Percentiles rank a stretch among this genome's conserved stretches.
Conservation (phyloP, 2,329 filamentous ascomycete genomes). For the Neonectria neomacrospora region DNA sequence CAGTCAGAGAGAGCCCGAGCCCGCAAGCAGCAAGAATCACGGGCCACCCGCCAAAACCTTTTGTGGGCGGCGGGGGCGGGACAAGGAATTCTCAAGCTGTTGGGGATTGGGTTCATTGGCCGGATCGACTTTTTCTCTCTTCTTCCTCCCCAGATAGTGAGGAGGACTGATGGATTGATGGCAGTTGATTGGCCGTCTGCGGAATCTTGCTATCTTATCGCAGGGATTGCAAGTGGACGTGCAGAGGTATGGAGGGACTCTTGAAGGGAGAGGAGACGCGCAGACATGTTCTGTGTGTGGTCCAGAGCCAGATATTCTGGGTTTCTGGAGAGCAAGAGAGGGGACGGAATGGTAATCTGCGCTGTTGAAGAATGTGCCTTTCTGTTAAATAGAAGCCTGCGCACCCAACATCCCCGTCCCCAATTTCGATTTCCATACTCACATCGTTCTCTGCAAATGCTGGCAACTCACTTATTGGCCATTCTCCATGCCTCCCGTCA, state of each 20-base stretch:
- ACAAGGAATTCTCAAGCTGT: conserved; percentile 17
- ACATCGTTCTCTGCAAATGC: not conserved
- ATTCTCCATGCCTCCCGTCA: conserved; percentile 6
- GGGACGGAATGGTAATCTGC: not conserved
- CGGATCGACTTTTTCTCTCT: conserved; percentile 1
- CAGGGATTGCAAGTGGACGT: not conserved
- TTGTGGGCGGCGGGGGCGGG: conserved; percentile 15
- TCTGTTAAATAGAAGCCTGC: not conserved
- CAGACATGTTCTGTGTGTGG: not conserved
- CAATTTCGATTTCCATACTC: not conserved
- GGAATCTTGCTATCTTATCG: conserved; percentile 11
- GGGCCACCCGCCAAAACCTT: conserved; percentile 18
- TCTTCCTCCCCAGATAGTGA: conserved; percentile 1
- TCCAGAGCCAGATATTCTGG: not conserved
- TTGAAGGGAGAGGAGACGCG: not conserved
- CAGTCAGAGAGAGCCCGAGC: no score
- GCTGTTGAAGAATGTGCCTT: not conserved
- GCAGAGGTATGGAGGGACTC: not conserved
- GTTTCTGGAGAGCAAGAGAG: not conserved
- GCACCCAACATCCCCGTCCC: not conserved
- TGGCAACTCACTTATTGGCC: not conserved
- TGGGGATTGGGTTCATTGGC: conserved; percentile 16
- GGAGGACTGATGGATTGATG: not conserved
- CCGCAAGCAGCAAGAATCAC: no score
- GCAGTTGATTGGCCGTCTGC: conserved; percentile 3